Evolutionary conservation across 306 rosid genomes (phyloP).

Genomic region (Castanopsis chinensis): DNA sequence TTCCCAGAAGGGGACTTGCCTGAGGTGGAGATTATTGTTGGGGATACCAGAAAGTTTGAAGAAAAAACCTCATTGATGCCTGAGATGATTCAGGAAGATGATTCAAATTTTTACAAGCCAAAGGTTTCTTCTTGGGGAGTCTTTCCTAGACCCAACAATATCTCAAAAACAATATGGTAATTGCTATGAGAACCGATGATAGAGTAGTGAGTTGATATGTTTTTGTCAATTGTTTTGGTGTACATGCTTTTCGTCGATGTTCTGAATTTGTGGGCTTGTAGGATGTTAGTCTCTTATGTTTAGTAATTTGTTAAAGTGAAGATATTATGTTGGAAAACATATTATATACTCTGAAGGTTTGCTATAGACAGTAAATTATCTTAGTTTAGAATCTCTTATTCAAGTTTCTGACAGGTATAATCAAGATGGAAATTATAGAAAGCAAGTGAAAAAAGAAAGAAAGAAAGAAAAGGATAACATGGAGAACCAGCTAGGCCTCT

Average conservation of each 20-base stretch:
- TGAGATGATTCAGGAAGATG: constrained; percentile 40
- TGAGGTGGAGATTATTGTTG: constrained; percentile 83
- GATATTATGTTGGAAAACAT: background rate
- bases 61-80: constrained; percentile 29
- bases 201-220: background rate
- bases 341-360: background rate
- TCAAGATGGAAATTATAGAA: background rate
- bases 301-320: background rate
- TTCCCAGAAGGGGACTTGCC: constrained; percentile 47
- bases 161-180: constrained; percentile 72
- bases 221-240: background rate
- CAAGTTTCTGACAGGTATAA: background rate
- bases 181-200: background rate
- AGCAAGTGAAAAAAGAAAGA: background rate
- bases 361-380: background rate
- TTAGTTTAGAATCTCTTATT: background rate
- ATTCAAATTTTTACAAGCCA: constrained; percentile 71
- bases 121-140: constrained; percentile 93
- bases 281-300: background rate
- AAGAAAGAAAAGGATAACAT: background rate
- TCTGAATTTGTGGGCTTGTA: background rate
- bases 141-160: constrained; percentile 87
- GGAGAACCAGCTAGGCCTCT: background rate
- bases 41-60: constrained; percentile 57
- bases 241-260: background rate